These are phyloP conservation scores for Beta vulgaris DNA, from an alignment of 148 eudicot genomes.

Conservation along the genomic window DNA sequence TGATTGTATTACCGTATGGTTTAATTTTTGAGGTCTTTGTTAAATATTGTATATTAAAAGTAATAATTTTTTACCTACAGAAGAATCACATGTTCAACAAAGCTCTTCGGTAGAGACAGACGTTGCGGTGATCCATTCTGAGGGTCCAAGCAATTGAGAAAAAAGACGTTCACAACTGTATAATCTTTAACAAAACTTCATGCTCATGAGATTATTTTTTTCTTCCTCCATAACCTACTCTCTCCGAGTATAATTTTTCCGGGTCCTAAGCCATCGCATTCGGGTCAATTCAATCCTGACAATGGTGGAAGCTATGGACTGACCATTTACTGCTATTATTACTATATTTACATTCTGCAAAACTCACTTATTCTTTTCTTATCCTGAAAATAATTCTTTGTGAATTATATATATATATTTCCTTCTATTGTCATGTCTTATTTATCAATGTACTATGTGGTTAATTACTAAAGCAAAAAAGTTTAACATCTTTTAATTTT, in stretches of 20 bases:
- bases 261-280: slow-evolving; percentile 24
- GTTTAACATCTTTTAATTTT: slow-evolving; percentile 19
- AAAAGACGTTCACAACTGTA: slow-evolving; percentile 22
- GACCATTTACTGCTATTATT: slow-evolving; percentile 7
- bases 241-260: slow-evolving; percentile 10
- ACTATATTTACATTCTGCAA: neutral
- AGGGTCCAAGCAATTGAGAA: slow-evolving; percentile 30
- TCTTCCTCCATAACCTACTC: slow-evolving; percentile 13
- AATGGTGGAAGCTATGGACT: slow-evolving; percentile 18
- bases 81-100: slow-evolving; percentile 30
- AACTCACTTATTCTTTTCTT: slow-evolving; percentile 8
- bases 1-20: no score
- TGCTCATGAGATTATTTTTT: neutral
- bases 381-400: slow-evolving; percentile 26
- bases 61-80: slow-evolving; percentile 5
- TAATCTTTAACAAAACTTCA: slow-evolving; percentile 20
- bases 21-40: neutral
- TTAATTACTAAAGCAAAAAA: slow-evolving; percentile 25
- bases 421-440: neutral
- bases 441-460: neutral
- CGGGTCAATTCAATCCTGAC: slow-evolving; percentile 22
- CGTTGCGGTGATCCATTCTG: slow-evolving; percentile 12
- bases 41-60: neutral
- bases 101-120: slow-evolving; percentile 26
- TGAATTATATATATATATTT: slow-evolving; percentile 23